Evolutionary conservation across 352 stramenopile species (phyloP), one percentile per base, ranked within the genome.

Genomic region (Phytophthora tubulina): DNA sequence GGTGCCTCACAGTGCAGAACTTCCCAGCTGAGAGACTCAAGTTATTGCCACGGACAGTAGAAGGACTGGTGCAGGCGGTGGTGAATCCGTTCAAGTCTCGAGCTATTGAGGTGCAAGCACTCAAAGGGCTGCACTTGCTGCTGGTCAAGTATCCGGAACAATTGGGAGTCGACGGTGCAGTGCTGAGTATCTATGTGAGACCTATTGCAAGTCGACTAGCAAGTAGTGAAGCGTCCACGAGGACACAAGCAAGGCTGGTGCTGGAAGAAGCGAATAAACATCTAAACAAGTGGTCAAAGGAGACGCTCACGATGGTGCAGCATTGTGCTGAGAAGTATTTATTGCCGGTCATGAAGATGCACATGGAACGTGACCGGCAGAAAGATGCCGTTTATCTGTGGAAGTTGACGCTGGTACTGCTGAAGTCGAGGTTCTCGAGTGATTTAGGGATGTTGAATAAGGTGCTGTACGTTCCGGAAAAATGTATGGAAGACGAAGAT

Each of bases 21-120:
- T 73, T 92, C 27, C 70, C 85, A 45, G 54, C 64, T 7, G 63
- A 76, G 41, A 78, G 77, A n/a, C 82, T 84, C 54, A 77, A 76
- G 4, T 80, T 84, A 8, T 61, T 93, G 9, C 70, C 76, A 13
- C 78, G 78, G 15, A 89, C 80, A 7, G 68, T 92, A n/a, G 86
- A 92, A 65, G 79, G 72, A 9, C 60, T 92, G 57, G 73, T 93
- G 8, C 86, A 91, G 42, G 86, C 86, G 7, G 85, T 92, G 27
- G 75, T 91, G 33, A 93, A 92, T 46, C 82, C 86, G 9, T 92
- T 93, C 63, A 82, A 90, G 70, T 90, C 86, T 0, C 82, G 86
- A 17, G 58, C 72, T 38, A 92, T 92, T 53, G 84, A 87, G 59
- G 64, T 92, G 48, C 73, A 93, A 66, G 84, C 84, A 14, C 51